Evolutionary conservation across 2,329 filamentous ascomycete species (phyloP).

Genomic region (Cucurbitaria berberidis): DNA sequence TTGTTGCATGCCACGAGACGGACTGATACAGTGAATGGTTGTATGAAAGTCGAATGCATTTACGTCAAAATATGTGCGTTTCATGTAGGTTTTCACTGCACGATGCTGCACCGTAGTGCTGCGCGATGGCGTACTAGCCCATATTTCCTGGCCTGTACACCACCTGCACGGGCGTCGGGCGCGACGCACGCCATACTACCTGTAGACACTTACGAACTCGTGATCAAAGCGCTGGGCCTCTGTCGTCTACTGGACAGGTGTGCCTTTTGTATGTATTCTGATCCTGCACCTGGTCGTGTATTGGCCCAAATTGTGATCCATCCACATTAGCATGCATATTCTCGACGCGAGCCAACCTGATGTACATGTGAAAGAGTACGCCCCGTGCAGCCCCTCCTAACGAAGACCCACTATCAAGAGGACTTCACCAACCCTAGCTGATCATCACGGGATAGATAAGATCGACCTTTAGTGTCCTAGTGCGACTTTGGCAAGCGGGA

Average conservation of each 20-base stretch:
- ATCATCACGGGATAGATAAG: constrained; percentile 4
- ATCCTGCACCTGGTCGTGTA: too few species aligned
- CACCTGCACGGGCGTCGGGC: not conserved
- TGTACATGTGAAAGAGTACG: too few species aligned
- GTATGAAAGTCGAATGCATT: not conserved
- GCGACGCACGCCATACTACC: not conserved
- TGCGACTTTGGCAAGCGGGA: not conserved
- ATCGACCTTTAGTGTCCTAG: constrained; percentile 4
- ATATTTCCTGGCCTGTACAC: not conserved
- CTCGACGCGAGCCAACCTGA: too few species aligned
- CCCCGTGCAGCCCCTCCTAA: too few species aligned
- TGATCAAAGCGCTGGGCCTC: not conserved
- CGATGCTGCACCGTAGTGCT: not conserved
- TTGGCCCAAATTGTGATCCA: not conserved
- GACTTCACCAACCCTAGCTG: too few species aligned
- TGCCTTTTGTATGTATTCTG: not conserved
- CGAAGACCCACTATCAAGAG: too few species aligned
- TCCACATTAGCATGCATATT: not conserved
- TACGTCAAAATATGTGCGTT: not conserved
- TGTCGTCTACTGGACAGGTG: not conserved
- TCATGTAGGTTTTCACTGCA: not conserved
- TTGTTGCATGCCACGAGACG: not conserved
- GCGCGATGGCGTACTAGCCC: not conserved
- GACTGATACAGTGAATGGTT: not conserved
- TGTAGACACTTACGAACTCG: not conserved